Conservation (phyloP, 2,329 filamentous ascomycete species). For the Venturia effusa region DNA sequence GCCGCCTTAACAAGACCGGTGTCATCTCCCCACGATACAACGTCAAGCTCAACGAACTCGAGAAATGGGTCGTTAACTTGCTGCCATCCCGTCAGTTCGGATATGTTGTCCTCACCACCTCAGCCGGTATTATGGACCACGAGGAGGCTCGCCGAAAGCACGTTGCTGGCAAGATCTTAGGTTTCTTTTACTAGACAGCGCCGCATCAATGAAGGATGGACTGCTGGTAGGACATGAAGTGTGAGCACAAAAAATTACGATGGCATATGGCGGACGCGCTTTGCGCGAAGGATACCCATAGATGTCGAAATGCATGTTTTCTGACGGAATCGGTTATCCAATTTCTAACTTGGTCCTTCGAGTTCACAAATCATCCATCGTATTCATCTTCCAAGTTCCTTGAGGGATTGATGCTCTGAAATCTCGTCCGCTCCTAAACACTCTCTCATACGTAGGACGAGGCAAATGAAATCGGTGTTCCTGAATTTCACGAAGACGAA, state of each 20-base stretch:
- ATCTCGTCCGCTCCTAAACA: no score
- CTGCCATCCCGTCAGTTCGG: conserved; percentile 99
- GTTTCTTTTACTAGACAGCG: conserved; percentile 85
- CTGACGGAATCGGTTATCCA: not conserved
- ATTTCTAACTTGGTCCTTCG: not conserved
- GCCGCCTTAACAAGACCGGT: conserved; percentile 98
- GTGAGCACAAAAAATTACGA: not conserved
- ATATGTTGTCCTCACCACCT: conserved; percentile 98
- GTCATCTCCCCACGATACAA: conserved; percentile 99
- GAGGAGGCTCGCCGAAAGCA: conserved; percentile 99
- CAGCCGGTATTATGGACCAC: conserved; percentile 99
- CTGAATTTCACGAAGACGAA: no score
- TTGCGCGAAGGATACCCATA: not conserved
- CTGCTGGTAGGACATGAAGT: not conserved
- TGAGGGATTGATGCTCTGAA: no score
- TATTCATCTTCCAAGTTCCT: no score
- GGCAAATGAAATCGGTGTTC: no score
- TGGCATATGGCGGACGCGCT: not conserved
- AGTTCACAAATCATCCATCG: not conserved
- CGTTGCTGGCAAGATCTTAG: conserved; percentile 97
- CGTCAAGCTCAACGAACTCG: conserved; percentile 91
- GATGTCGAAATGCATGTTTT: not conserved
- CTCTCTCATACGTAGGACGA: no score
- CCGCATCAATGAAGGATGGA: not conserved
- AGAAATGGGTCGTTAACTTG: conserved; percentile 99